Percentiles rank a stretch among this genome's conserved stretches.
phyloP scores from a whole-genome alignment of 306 rosid species.

The Cucurbita argyrosperma region DNA sequence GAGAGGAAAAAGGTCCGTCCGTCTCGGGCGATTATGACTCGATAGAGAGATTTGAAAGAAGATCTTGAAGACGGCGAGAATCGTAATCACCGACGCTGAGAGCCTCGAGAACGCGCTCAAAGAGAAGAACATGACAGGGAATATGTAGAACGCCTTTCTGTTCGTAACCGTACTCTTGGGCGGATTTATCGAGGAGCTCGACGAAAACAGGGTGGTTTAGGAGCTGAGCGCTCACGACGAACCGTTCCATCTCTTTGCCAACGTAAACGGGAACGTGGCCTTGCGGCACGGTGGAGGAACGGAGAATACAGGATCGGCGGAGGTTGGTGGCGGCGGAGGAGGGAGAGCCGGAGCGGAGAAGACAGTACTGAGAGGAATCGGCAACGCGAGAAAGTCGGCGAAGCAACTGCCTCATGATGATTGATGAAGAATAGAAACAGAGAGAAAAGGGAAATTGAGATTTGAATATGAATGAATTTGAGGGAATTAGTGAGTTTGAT shows the following conservation, averaged over 20 bases:
- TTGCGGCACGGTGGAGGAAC: conserved; percentile 19
- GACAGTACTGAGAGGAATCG: conserved; percentile 70
- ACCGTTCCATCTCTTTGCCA: conserved; percentile 84
- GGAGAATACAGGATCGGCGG: conserved; percentile 21
- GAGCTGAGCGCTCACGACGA: conserved; percentile 62
- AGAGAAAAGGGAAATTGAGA: not conserved
- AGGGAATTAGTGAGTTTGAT: not conserved
- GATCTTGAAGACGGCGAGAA: conserved; percentile 34
- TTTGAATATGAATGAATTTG: not conserved
- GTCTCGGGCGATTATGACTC: not conserved
- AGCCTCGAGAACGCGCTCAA: conserved; percentile 76
- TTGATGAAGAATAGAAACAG: not conserved
- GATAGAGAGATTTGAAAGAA: conserved; percentile 29
- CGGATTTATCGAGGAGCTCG: conserved; percentile 66
- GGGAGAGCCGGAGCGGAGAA: conserved; percentile 32
- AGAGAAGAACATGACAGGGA: conserved; percentile 64
- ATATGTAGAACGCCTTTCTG: conserved; percentile 76
- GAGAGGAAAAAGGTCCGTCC: not conserved
- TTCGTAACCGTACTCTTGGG: conserved; percentile 85
- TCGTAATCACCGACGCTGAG: conserved; percentile 39
- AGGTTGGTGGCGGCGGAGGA: not conserved
- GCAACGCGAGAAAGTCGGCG: conserved; percentile 80
- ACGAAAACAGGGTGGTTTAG: conserved; percentile 76
- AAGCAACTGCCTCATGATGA: conserved; percentile 62
- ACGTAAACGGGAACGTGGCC: conserved; percentile 89